Evolutionary conservation across 805 yeast genomes (phyloP).

Genomic region (Saccharomyces eubayanus): DNA sequence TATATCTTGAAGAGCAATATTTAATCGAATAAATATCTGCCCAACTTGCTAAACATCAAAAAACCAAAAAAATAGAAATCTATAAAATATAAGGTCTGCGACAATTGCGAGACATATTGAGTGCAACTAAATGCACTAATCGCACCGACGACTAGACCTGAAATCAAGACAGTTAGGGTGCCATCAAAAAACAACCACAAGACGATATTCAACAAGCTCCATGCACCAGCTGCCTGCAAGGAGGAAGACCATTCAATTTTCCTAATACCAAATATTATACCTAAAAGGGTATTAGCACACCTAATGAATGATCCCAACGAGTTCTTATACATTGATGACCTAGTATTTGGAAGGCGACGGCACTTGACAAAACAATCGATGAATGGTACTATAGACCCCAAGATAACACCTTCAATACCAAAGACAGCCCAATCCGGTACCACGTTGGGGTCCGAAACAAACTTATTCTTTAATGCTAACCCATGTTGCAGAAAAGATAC

Average conservation of each 20-base stretch:
- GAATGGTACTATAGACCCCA: constrained; percentile 46
- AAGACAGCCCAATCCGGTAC: constrained; percentile 22
- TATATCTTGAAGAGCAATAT: not conserved
- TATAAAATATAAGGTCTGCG: constrained; percentile 22
- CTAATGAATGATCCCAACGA: constrained; percentile 48
- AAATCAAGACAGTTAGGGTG: constrained; percentile 40
- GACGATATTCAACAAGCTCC: constrained; percentile 56
- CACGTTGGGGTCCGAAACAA: constrained; percentile 3
- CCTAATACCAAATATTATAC: constrained; percentile 62
- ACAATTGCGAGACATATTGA: not conserved
- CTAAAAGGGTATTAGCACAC: constrained; percentile 49
- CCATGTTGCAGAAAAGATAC: not conserved
- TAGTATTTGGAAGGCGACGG: constrained; percentile 7
- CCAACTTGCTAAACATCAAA: constrained; percentile 60
- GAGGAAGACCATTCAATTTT: constrained; percentile 62
- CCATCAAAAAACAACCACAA: constrained; percentile 63
- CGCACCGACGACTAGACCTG: constrained; percentile 22
- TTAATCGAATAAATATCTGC: constrained; percentile 41
- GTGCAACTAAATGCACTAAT: constrained; percentile 2
- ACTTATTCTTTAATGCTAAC: not conserved
- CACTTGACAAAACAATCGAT: constrained; percentile 19
- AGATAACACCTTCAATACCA: constrained; percentile 44
- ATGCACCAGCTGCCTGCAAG: constrained; percentile 53
- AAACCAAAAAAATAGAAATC: constrained; percentile 60
- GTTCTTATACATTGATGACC: constrained; percentile 11